A percentile compares a stretch with the other conserved stretches of the same genome.
phyloP scores from a whole-genome alignment of 129 eudicot species.

The Lactuca saligna region DNA sequence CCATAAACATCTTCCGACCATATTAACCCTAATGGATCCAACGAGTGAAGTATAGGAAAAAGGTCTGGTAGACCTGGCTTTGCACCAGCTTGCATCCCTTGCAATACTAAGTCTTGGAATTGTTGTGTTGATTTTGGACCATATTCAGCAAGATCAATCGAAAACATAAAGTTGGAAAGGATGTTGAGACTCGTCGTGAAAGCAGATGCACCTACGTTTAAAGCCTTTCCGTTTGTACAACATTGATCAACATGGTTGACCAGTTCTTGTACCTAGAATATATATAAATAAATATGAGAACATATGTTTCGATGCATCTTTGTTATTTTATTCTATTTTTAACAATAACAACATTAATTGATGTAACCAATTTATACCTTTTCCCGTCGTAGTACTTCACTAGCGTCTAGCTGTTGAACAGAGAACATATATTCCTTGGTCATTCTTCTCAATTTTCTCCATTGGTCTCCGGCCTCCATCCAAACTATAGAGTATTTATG shows the following conservation, averaged over 20 bases:
- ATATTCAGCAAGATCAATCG: no score
- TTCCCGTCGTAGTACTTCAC: neutral
- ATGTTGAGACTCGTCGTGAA: constrained; percentile 25
- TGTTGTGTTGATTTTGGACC: no score
- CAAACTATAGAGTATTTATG: constrained; percentile 36
- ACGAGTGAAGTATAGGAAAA: constrained; percentile 19
- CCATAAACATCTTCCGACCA: neutral
- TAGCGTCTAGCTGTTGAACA: no score
- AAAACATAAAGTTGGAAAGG: neutral
- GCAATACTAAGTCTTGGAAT: no score
- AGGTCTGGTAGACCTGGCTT: neutral
- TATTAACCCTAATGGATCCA: constrained; percentile 24
- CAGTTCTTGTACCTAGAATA: constrained; percentile 8
- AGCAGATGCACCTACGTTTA: constrained; percentile 9
- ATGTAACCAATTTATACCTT: neutral
- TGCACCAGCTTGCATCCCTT: no score
- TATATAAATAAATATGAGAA: neutral
- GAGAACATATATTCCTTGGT: constrained; percentile 22
- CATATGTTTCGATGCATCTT: neutral
- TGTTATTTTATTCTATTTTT: no score
- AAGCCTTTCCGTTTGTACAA: neutral
- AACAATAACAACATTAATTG: no score
- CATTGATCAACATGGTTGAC: constrained; percentile 4
- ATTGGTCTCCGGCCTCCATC: constrained; percentile 29
- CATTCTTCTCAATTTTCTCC: constrained; percentile 46